Conservation (phyloP, 2,329 filamentous ascomycete species). For the Colletotrichum somersetense region DNA sequence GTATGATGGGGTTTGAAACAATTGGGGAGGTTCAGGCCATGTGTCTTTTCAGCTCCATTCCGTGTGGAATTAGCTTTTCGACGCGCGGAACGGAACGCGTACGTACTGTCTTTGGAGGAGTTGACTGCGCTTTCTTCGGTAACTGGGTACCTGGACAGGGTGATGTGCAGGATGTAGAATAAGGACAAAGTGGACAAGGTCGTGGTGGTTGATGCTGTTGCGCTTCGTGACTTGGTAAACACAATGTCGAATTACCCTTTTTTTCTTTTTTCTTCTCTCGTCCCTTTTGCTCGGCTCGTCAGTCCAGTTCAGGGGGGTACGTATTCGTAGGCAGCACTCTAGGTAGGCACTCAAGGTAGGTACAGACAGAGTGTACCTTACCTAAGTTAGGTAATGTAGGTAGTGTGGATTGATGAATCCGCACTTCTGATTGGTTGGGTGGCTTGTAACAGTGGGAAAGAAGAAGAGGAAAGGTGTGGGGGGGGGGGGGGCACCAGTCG, state of each 20-base stretch:
- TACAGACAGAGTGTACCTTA: too few species aligned
- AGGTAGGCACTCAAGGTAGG: too few species aligned
- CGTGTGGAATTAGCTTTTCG: constrained; percentile 33
- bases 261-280: not conserved
- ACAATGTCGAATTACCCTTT: not conserved
- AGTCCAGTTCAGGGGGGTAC: constrained; percentile 35
- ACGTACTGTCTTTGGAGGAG: constrained; percentile 13
- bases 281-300: constrained; percentile 16
- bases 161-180: not conserved
- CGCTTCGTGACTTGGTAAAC: constrained; percentile 10
- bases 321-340: not conserved
- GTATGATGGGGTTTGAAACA: constrained; percentile 33
- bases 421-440: constrained; percentile 33
- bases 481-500: constrained; percentile 1
- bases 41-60: constrained; percentile 42
- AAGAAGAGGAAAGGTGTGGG: constrained; percentile 7
- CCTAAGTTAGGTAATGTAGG: too few species aligned
- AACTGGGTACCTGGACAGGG: not conserved
- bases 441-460: constrained; percentile 1
- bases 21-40: constrained; percentile 37
- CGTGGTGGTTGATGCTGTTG: constrained; percentile 23
- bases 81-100: constrained; percentile 27
- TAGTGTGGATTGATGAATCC: not conserved
- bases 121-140: not conserved
- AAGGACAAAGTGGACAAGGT: constrained; percentile 19